phyloP scores from a whole-genome alignment of 352 stramenopile species.

The Globisporangium nagaii region DNA sequence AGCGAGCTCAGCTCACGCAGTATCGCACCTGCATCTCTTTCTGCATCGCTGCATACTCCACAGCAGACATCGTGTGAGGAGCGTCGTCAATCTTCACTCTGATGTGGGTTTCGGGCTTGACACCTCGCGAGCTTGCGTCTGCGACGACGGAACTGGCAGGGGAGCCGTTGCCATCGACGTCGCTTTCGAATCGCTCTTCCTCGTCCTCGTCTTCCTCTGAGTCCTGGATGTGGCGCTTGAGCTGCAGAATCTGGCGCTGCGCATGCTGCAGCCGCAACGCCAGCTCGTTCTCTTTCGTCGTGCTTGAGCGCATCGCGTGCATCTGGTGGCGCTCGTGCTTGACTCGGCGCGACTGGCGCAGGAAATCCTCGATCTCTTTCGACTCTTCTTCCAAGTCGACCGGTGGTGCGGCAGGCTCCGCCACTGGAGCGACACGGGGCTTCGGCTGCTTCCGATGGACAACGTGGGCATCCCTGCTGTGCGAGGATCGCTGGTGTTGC shows the following conservation, averaged over 20 bases:
- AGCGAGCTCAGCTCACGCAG: no score
- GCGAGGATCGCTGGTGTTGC: not conserved
- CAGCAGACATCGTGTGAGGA: not conserved
- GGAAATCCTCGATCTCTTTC: conserved; percentile 50
- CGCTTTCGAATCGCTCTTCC: not conserved
- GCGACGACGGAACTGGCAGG: not conserved
- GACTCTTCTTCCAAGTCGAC: conserved; percentile 38
- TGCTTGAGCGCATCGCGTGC: conserved; percentile 22
- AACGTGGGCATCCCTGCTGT: not conserved
- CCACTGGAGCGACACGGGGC: not conserved
- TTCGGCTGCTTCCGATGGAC: not conserved
- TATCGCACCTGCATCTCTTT: conserved; percentile 49
- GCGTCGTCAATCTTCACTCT: no score
- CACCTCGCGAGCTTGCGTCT: no score
- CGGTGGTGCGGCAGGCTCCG: conserved; percentile 17
- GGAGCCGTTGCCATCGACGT: not conserved
- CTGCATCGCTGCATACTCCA: conserved; percentile 22
- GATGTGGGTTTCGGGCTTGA: no score
- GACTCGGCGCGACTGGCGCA: conserved; percentile 33
- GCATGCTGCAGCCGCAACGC: conserved; percentile 63
- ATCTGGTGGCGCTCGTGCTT: conserved; percentile 23
- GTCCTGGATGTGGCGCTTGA: conserved; percentile 60
- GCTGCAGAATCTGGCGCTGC: conserved; percentile 58
- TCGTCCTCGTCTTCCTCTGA: not conserved
- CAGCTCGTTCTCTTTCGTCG: conserved; percentile 53